Percentiles rank a stretch among this genome's conserved stretches.
Conservation (phyloP, 2,329 filamentous ascomycete species). For the Paecilomyces variotii region DNA sequence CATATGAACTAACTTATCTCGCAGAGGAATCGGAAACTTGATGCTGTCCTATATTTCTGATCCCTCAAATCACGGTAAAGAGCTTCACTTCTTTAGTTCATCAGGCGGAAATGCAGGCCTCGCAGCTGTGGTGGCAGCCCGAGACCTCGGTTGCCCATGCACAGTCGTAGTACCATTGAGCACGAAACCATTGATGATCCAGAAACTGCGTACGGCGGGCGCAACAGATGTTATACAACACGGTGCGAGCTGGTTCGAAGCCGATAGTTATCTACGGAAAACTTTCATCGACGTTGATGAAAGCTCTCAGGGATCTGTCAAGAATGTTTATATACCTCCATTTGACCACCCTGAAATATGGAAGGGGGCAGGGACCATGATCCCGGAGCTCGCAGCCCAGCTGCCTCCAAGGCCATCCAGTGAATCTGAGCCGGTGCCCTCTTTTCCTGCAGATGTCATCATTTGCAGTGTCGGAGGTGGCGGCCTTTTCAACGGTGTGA, state of each 20-base stretch:
- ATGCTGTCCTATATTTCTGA: conserved; percentile 20
- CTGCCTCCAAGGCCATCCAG: conserved; percentile 16
- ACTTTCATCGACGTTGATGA: conserved; percentile 26
- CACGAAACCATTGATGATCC: conserved; percentile 59
- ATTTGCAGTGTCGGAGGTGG: conserved; percentile 73
- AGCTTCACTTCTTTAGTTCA: conserved; percentile 64
- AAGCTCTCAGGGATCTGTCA: conserved; percentile 1
- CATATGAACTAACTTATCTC: not conserved
- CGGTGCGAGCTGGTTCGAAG: conserved; percentile 60
- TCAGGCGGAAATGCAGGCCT: conserved; percentile 77
- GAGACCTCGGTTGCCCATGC: conserved; percentile 52
- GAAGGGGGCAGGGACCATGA: conserved; percentile 26
- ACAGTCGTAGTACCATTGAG: conserved; percentile 64
- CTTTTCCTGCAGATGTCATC: conserved; percentile 54
- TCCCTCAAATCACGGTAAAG: conserved; percentile 19
- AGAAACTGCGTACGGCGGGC: conserved; percentile 59
- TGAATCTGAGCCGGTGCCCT: not conserved
- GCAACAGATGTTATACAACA: conserved; percentile 55
- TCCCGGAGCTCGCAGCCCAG: conserved; percentile 29
- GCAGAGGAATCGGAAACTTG: conserved; percentile 30
- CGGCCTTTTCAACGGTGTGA: conserved; percentile 65
- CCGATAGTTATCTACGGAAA: conserved; percentile 56
- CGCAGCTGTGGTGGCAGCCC: conserved; percentile 64
- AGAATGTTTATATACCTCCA: conserved; percentile 27
- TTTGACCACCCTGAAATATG: conserved; percentile 33